These are phyloP conservation scores for Chytridium lagenaria DNA, from an alignment of 371 early-diverging fungal genomes.

Conservation along the genomic window DNA sequence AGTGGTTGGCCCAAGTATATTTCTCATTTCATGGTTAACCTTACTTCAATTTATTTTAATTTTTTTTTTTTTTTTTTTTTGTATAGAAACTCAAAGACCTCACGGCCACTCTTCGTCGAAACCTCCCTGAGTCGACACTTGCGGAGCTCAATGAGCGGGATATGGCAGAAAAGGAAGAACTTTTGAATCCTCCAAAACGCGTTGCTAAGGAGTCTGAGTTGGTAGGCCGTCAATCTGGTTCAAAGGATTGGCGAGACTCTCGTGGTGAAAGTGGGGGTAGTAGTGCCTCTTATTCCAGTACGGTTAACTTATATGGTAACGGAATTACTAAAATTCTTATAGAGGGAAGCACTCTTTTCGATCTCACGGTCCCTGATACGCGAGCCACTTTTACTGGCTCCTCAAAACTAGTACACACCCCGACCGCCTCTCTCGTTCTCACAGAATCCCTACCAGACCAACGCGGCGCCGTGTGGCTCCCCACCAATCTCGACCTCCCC, in stretches of 20 bases:
- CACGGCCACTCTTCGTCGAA: conserved; percentile 8
- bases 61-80: background rate
- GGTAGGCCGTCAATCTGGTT: conserved; percentile 65
- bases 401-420: conserved; percentile 30
- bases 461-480: conserved; percentile 21
- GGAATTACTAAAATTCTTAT: too few relatives aligned
- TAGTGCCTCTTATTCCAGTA: conserved; percentile 9
- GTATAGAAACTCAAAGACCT: conserved; percentile 4
- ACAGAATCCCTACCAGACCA: conserved; percentile 22
- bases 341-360: too few relatives aligned
- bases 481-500: background rate
- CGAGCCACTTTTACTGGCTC: too few relatives aligned
- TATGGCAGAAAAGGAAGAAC: conserved; percentile 52
- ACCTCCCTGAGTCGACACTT: conserved; percentile 22
- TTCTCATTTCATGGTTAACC: too few relatives aligned
- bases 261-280: conserved; percentile 51
- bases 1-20: conserved; percentile 49
- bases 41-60: background rate
- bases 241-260: conserved; percentile 54
- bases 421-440: conserved; percentile 11
- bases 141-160: conserved; percentile 44
- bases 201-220: conserved; percentile 42
- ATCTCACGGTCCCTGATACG: too few relatives aligned
- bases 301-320: conserved; percentile 41
- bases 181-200: conserved; percentile 44